A percentile compares a stretch with the other conserved stretches of the same genome.
Evolutionary conservation across 495 filamentous ascomycete species (phyloP).

Genomic region (Thermothielavioides terrestris): DNA sequence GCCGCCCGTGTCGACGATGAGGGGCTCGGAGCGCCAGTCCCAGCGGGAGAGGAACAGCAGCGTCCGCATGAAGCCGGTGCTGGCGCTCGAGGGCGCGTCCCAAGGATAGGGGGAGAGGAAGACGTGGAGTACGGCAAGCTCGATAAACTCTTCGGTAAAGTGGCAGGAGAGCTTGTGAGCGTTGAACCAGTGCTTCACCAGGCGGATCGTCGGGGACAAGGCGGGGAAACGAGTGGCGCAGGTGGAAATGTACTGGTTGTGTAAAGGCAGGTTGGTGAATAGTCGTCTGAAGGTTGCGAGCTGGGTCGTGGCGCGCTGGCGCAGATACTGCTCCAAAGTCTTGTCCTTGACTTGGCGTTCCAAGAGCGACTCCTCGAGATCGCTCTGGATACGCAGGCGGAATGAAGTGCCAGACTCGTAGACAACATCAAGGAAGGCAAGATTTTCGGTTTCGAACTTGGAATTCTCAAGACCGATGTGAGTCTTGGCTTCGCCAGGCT

Average conservation of each 20-base stretch:
- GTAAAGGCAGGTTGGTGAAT: constrained; percentile 64
- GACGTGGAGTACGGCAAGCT: constrained; percentile 62
- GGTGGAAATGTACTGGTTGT: constrained; percentile 70
- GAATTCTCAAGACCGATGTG: constrained; percentile 76
- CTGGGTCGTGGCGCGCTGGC: constrained; percentile 57
- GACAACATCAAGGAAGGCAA: constrained; percentile 71
- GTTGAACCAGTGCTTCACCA: constrained; percentile 84
- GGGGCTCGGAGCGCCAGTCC: constrained; percentile 81
- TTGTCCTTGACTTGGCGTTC: constrained; percentile 71
- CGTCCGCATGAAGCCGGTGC: constrained; percentile 73
- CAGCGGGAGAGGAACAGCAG: constrained; percentile 69
- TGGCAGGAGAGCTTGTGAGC: constrained; percentile 70
- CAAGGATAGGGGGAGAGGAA: constrained; percentile 84
- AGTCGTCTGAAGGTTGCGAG: constrained; percentile 61
- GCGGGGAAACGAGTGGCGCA: constrained; percentile 73
- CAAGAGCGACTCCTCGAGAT: constrained; percentile 74
- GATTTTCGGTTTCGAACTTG: constrained; percentile 56
- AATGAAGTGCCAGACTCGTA: constrained; percentile 62
- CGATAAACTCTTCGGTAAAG: constrained; percentile 70
- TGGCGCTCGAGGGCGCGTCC: constrained; percentile 65
- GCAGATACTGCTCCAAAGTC: constrained; percentile 46
- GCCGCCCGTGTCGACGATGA: constrained; percentile 64
- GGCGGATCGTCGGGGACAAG: constrained; percentile 75
- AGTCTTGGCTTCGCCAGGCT: constrained; percentile 43
- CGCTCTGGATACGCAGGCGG: constrained; percentile 64